Evolutionary conservation across 495 filamentous ascomycete species (phyloP).

Genomic region (Aspergillus incahuasiensis): DNA sequence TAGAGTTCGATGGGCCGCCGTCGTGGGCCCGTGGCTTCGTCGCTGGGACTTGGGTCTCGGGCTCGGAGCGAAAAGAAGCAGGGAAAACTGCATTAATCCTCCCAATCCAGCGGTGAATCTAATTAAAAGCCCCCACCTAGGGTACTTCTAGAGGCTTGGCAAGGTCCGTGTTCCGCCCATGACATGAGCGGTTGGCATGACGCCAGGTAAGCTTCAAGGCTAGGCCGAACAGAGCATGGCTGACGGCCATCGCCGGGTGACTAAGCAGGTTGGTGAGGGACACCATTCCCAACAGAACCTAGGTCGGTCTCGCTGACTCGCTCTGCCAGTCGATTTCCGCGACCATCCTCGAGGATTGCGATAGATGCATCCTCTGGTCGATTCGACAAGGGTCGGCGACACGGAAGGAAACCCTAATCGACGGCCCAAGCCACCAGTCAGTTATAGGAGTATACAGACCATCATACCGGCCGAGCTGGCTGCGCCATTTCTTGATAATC

Average conservation of each 20-base stretch:
- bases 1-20: slow-evolving; percentile 14
- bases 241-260: not conserved
- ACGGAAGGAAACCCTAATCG: not conserved
- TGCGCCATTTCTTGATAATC: not conserved
- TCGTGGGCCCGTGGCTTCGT: slow-evolving; percentile 11
- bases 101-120: slow-evolving; percentile 4
- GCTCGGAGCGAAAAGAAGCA: slow-evolving; percentile 1
- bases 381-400: not conserved
- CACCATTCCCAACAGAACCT: too few relatives aligned
- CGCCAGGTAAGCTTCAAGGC: slow-evolving; percentile 3
- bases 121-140: slow-evolving; percentile 1
- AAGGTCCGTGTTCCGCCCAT: slow-evolving; percentile 7
- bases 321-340: not conserved
- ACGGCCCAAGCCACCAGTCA: not conserved
- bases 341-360: not conserved
- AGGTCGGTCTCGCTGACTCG: too few relatives aligned
- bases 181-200: not conserved
- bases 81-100: not conserved
- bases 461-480: too few relatives aligned
- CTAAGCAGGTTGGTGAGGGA: slow-evolving; percentile 6
- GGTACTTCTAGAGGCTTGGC: not conserved
- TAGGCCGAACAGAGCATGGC: not conserved
- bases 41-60: slow-evolving; percentile 1
- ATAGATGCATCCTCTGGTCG: not conserved
- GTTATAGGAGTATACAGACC: too few relatives aligned